These are phyloP conservation scores for Borovskyia barvae DNA, from an alignment of 208 protist genomes.

Conservation along the genomic window DNA sequence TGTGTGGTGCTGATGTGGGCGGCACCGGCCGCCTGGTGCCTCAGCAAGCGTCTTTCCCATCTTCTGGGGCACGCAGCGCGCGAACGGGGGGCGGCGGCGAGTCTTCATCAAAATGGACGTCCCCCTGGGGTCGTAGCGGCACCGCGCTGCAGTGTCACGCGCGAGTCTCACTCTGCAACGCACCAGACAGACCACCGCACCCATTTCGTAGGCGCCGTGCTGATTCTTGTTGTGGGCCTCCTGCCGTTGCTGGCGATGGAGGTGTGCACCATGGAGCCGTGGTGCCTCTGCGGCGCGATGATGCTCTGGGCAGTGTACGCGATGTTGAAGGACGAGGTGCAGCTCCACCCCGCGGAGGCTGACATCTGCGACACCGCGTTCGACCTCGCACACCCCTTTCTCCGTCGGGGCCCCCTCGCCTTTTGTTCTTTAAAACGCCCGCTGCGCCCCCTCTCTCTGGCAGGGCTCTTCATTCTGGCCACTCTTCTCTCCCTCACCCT, in stretches of 20 bases:
- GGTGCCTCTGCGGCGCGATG: constrained; percentile 15
- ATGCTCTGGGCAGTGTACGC: constrained; percentile 21
- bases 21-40: constrained; percentile 1
- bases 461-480: not conserved
- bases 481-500: constrained; percentile 19
- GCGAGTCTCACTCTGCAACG: too few relatives aligned
- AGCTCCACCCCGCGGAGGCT: constrained; percentile 11
- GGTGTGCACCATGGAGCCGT: constrained; percentile 34
- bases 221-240: constrained; percentile 13
- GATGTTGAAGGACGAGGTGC: constrained; percentile 22
- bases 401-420: constrained; percentile 19
- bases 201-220: constrained; percentile 4
- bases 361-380: constrained; percentile 19
- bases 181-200: not conserved
- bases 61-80: constrained; percentile 3
- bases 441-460: constrained; percentile 10
- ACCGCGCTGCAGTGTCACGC: not conserved
- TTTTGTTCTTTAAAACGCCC: constrained; percentile 19
- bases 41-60: not conserved
- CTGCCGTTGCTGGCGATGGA: constrained; percentile 46
- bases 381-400: constrained; percentile 15
- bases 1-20: constrained; percentile 18
- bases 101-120: not conserved
- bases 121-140: not conserved
- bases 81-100: constrained; percentile 1